Percentiles rank a stretch among this genome's conserved stretches.
These are phyloP conservation scores for Fusarium buharicum DNA, from an alignment of 2,329 filamentous ascomycete genomes.

Conservation along the genomic window DNA sequence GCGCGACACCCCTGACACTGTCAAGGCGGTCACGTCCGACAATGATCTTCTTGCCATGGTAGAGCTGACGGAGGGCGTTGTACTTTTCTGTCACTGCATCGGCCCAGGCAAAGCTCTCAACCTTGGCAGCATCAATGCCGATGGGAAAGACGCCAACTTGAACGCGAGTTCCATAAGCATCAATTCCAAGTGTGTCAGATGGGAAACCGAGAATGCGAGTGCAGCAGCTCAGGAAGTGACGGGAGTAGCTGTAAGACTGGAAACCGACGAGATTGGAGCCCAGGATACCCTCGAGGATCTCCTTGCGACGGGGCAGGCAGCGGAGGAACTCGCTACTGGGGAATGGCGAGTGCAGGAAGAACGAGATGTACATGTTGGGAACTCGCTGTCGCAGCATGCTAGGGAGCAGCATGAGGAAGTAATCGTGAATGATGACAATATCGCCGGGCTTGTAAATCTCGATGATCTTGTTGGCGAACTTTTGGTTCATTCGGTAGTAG, in stretches of 20 bases:
- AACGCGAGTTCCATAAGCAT: constrained; percentile 88
- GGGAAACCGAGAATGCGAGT: constrained; percentile 91
- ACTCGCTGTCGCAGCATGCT: constrained; percentile 86
- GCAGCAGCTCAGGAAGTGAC: constrained; percentile 94
- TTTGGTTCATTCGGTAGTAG: constrained; percentile 91
- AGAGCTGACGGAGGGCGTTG: constrained; percentile 76
- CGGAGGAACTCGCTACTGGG: constrained; percentile 96
- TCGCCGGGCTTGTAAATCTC: constrained; percentile 93
- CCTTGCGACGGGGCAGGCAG: constrained; percentile 87
- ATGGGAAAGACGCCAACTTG: constrained; percentile 95
- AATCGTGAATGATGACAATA: constrained; percentile 92
- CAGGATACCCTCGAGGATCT: constrained; percentile 88
- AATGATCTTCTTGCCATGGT: constrained; percentile 92
- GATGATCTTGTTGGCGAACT: constrained; percentile 89
- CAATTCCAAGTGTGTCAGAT: constrained; percentile 84
- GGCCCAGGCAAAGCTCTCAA: constrained; percentile 79
- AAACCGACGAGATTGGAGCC: constrained; percentile 95
- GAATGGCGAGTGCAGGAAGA: constrained; percentile 94
- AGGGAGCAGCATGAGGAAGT: constrained; percentile 89
- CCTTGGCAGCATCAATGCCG: constrained; percentile 87
- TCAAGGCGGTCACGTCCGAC: constrained; percentile 95
- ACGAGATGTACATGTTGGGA: constrained; percentile 91
- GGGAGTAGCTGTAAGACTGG: constrained; percentile 93
- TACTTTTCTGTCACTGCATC: constrained; percentile 77
- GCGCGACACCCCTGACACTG: constrained; percentile 90